These are phyloP conservation scores for Ophiostoma ips DNA, from an alignment of 2,329 filamentous ascomycete species.

Conservation along the genomic window DNA sequence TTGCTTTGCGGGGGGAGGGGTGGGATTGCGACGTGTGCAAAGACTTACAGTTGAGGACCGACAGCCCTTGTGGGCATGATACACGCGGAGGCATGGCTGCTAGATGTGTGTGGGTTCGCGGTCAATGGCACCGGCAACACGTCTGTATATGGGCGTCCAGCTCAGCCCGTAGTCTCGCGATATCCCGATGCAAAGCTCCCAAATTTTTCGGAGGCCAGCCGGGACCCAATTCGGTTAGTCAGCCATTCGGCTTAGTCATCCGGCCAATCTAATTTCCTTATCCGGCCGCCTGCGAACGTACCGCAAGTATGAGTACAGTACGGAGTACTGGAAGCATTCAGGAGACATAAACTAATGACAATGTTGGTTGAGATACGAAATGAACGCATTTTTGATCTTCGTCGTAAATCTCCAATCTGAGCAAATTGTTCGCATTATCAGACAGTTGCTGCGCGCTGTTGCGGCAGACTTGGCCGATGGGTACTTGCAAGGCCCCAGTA, in stretches of 20 bases:
- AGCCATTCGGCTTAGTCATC: not conserved
- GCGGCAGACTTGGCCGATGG: no score
- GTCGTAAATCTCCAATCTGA: no score
- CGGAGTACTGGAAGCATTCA: no score
- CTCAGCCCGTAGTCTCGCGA: constrained; percentile 6
- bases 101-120: not conserved
- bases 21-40: not conserved
- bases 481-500: no score
- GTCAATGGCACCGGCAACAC: not conserved
- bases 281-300: not conserved
- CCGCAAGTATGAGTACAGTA: not conserved
- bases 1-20: not conserved
- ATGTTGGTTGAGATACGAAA: no score
- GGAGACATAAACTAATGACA: no score
- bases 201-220: constrained; percentile 7
- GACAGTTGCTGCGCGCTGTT: no score
- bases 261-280: constrained; percentile 4
- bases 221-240: constrained; percentile 2
- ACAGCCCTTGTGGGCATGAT: constrained; percentile 44
- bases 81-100: constrained; percentile 54
- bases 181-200: constrained; percentile 7
- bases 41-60: constrained; percentile 44
- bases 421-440: no score
- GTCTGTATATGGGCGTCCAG: not conserved
- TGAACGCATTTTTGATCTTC: no score